A percentile compares a stretch with the other conserved stretches of the same genome.
These are phyloP conservation scores for Trichoderma lentiforme DNA, from an alignment of 2,329 filamentous ascomycete genomes.

Conservation along the genomic window DNA sequence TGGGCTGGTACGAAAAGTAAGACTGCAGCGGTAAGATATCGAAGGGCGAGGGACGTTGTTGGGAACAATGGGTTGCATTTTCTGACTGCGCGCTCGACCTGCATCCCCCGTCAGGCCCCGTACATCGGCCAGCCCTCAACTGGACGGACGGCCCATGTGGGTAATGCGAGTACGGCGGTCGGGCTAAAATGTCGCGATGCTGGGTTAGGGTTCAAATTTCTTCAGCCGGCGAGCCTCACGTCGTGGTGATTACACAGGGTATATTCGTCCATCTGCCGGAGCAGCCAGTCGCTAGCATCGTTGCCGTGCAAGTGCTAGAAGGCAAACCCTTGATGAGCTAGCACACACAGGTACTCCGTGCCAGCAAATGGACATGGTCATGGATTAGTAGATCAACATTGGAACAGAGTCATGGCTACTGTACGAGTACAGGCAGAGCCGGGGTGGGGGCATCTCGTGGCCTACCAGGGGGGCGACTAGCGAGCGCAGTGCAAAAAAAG, in stretches of 20 bases:
- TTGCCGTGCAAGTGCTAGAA: background rate
- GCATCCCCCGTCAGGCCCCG: background rate
- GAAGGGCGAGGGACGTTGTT: background rate
- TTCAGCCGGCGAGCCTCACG: background rate
- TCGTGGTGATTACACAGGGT: background rate
- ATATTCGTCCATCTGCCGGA: background rate
- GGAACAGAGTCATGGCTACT: background rate
- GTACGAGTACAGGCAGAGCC: background rate
- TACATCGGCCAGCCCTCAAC: background rate
- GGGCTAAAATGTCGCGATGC: conserved; percentile 15
- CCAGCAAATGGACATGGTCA: background rate
- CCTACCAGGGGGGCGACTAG: conserved; percentile 9
- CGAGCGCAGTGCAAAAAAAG: background rate
- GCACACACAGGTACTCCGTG: background rate
- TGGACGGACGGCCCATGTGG: background rate
- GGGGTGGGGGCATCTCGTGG: conserved; percentile 4
- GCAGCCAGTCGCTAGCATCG: background rate
- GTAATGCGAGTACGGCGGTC: conserved; percentile 2
- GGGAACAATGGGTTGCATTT: conserved; percentile 4
- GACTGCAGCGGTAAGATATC: background rate
- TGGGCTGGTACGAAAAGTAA: background rate
- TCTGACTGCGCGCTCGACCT: background rate
- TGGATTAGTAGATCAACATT: background rate
- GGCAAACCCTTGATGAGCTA: background rate
- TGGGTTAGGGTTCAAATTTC: conserved; percentile 3